phyloP scores from a whole-genome alignment of 2,329 filamentous ascomycete species.

The Colletotrichum australisinense region DNA sequence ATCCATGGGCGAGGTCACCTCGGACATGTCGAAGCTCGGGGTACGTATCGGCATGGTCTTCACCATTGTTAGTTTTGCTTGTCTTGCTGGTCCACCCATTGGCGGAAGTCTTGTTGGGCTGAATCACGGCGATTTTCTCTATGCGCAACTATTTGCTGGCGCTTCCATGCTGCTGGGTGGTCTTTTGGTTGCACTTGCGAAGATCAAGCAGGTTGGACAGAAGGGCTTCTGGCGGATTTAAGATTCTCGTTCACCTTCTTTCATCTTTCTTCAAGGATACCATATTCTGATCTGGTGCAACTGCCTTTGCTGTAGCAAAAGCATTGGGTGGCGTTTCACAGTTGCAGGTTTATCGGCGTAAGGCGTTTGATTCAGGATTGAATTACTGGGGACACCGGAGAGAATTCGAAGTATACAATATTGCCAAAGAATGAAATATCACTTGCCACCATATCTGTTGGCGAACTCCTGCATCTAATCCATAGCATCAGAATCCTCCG shows the following conservation, averaged over 20 bases:
- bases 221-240: constrained; percentile 15
- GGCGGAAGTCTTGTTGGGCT: constrained; percentile 56
- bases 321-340: not conserved
- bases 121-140: constrained; percentile 1
- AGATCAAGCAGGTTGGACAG: constrained; percentile 30
- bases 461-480: not conserved
- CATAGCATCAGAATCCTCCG: not conserved
- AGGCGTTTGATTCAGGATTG: not conserved
- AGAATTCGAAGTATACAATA: not conserved
- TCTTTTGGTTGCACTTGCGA: constrained; percentile 22
- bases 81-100: constrained; percentile 52
- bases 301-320: not conserved
- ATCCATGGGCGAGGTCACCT: constrained; percentile 51
- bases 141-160: constrained; percentile 28
- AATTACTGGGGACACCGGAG: not conserved
- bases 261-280: not conserved
- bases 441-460: not conserved
- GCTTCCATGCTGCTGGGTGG: constrained; percentile 24
- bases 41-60: constrained; percentile 56
- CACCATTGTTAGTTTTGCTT: constrained; percentile 49
- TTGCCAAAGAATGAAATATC: not conserved
- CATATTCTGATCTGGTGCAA: no score
- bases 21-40: constrained; percentile 50
- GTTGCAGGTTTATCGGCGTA: not conserved
- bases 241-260: not conserved